Conservation (phyloP, 2,329 filamentous ascomycete genomes). For the Neoscytalidium dimidiatum region DNA sequence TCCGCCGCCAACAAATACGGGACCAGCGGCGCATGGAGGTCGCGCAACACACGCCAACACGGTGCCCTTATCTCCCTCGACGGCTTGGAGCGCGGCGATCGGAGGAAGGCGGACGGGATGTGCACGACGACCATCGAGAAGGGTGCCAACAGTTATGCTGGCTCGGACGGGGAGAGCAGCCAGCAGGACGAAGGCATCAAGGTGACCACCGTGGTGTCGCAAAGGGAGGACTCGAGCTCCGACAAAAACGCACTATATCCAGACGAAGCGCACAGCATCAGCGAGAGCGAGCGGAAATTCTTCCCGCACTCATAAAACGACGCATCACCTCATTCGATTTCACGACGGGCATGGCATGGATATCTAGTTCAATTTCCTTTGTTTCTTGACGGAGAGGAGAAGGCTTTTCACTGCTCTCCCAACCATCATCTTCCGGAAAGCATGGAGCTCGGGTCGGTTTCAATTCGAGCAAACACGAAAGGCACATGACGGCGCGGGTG, state of each 20-base stretch:
- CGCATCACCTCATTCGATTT: neutral
- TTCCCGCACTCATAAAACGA: neutral
- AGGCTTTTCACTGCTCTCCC: neutral
- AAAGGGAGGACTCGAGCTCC: neutral
- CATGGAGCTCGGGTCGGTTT: neutral
- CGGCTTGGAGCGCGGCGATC: neutral
- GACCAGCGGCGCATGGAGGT: neutral
- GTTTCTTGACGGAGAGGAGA: neutral
- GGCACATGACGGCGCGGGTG: neutral
- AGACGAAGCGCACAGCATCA: neutral
- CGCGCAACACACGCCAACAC: neutral
- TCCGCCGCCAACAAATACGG: neutral
- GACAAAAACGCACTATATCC: neutral
- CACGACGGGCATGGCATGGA: neutral
- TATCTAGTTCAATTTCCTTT: neutral
- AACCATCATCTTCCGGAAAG: neutral
- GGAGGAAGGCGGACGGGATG: neutral
- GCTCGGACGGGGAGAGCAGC: neutral
- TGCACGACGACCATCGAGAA: constrained; percentile 10
- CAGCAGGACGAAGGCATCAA: neutral
- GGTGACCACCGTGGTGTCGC: constrained; percentile 7
- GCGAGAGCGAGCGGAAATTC: constrained; percentile 10
- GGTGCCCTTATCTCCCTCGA: neutral
- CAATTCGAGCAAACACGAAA: neutral
- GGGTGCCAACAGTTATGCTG: neutral